Evolutionary conservation across 768 basidiomycete genomes (phyloP), one percentile per base, ranked within the genome.

Genomic region (Naematelia aurantialba): DNA sequence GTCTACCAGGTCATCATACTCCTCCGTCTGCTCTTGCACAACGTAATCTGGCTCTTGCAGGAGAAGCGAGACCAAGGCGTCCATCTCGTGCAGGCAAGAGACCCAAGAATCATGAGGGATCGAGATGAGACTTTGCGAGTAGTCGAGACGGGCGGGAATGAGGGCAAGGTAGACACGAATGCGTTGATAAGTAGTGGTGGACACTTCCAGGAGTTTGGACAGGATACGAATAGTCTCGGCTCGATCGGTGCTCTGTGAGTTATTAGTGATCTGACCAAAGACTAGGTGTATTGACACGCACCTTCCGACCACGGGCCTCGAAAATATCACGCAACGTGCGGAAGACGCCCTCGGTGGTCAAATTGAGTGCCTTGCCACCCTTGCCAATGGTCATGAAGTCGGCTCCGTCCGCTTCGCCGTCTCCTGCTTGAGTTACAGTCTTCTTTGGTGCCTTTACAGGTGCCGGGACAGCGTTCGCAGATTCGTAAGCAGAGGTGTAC

Each of bases 291-390:
- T n/a, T n/a, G 17, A 27, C 2, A 61, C 81, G 39, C 29, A 93
- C 92, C 85, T 98, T 98, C 79, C 91, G 90, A 12, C 96, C 96
- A 58, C 96, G 85, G 48, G 90, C 90, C 67, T 98, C 96, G 74
- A 94, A 87, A 21, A 98, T 85, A 25, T 87, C 82, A 72, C 91
- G 88, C 30, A 99, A 83, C 60, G 86, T 89, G 79, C 97, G 96
- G 82, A 92, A 91, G 60, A 98, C 89, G 44, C 78, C 78, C 42
- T 78, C 78, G 2, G 89, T 78, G 3, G 89, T 89, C 65, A 88
- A 87, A 57, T 87, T 85, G 78, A 91, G 83, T 4, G 82, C 81
- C 76, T 87, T 91, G 22, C 92, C 92, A 39, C 91, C 89, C 75
- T 85, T 89, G 21, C 92, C 92, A 39, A 99, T 90, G 2, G 89